These are phyloP conservation scores for peach (Prunus persica) DNA, from an alignment of 306 rosid genomes.

Conservation along the genomic window DNA sequence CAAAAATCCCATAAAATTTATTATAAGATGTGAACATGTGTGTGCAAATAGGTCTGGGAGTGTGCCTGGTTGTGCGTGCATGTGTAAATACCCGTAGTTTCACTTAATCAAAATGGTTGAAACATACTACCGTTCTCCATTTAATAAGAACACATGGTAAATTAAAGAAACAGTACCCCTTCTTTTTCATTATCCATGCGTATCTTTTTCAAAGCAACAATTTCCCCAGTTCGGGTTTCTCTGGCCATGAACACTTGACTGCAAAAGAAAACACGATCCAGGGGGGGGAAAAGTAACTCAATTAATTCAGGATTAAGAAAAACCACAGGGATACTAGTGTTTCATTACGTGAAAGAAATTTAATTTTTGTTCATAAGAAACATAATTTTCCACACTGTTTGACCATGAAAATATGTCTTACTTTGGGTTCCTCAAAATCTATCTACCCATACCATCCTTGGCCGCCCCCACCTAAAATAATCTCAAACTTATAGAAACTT, in stretches of 20 bases:
- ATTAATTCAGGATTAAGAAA: neutral
- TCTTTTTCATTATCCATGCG: slow-evolving; percentile 76
- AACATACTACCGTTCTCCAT: neutral
- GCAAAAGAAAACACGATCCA: slow-evolving; percentile 19
- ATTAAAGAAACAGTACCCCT: slow-evolving; percentile 43
- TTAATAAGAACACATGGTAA: slow-evolving; percentile 1
- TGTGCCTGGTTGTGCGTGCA: neutral
- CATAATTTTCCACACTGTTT: too few species aligned
- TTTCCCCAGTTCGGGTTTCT: slow-evolving; percentile 65
- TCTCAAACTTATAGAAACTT: neutral
- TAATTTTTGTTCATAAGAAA: too few species aligned
- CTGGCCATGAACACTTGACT: slow-evolving; percentile 76
- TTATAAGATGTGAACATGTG: neutral
- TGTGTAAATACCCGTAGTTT: neutral
- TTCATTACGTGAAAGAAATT: neutral
- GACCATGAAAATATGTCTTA: neutral
- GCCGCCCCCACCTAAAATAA: neutral
- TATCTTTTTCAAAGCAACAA: slow-evolving; percentile 73
- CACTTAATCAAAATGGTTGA: slow-evolving; percentile 5
- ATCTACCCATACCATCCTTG: neutral
- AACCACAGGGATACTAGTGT: neutral
- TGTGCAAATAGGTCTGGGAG: neutral
- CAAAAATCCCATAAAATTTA: slow-evolving; percentile 3
- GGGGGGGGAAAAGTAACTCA: neutral
- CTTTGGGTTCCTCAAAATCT: neutral